phyloP scores from a whole-genome alignment of 164 flowering plant genomes.

The Piper betle region DNA sequence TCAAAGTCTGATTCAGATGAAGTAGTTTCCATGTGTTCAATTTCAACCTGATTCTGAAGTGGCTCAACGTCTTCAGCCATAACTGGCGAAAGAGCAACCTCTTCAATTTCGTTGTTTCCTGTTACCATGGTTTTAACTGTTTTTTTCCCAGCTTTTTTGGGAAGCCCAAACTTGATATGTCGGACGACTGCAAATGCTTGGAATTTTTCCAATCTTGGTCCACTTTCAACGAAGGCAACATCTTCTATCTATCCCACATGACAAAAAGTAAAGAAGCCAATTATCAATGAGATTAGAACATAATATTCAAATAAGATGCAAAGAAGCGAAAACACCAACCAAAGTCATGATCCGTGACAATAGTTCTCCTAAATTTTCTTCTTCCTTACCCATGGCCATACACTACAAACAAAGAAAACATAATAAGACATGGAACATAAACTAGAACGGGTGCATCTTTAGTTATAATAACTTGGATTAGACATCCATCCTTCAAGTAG shows the following conservation, averaged over 20 bases:
- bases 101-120: conserved; percentile 2
- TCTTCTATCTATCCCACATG: not conserved
- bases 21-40: conserved; percentile 6
- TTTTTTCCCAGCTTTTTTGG: conserved; percentile 43
- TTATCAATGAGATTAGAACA: too few species aligned
- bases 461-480: not conserved
- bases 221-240: conserved; percentile 46
- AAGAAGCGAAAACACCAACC: not conserved
- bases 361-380: not conserved
- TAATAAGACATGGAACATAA: not conserved
- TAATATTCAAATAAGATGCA: too few species aligned
- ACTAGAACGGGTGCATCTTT: not conserved
- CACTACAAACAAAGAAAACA: not conserved
- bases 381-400: not conserved
- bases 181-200: conserved; percentile 51
- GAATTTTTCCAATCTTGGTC: conserved; percentile 37
- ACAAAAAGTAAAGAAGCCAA: not conserved
- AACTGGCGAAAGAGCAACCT: not conserved
- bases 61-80: not conserved
- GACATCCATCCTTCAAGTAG: not conserved
- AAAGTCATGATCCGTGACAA: not conserved
- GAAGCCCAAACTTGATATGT: conserved; percentile 54
- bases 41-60: conserved; percentile 4
- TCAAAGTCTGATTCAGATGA: conserved; percentile 16
- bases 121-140: conserved; percentile 7